phyloP scores from a whole-genome alignment of 2,329 filamentous ascomycete genomes.

The Plectosphaerella cucumerina region DNA sequence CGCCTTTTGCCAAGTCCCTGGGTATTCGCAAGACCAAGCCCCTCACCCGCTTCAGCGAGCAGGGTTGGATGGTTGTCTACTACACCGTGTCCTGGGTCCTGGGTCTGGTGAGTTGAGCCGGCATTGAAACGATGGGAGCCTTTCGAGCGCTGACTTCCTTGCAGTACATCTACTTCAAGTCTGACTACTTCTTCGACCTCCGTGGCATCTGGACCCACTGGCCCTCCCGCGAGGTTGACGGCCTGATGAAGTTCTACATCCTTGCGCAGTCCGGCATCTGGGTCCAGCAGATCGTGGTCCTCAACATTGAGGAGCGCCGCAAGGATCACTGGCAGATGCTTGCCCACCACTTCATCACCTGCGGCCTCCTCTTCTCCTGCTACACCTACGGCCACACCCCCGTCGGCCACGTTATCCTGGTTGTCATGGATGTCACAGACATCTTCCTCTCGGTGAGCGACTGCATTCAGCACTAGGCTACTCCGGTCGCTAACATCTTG shows the following conservation, averaged over 20 bases:
- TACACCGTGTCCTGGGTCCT: conserved; percentile 77
- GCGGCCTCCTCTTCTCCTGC: conserved; percentile 70
- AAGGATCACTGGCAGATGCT: conserved; percentile 98
- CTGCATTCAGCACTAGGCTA: background rate
- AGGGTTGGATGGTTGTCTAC: conserved; percentile 87
- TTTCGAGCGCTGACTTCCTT: conserved; percentile 2
- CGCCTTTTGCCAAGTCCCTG: conserved; percentile 66
- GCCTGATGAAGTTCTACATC: conserved; percentile 82
- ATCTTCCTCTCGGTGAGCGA: conserved; percentile 73
- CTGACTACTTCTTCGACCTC: conserved; percentile 74
- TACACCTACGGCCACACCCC: conserved; percentile 86
- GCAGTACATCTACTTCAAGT: conserved; percentile 76
- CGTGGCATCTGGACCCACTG: conserved; percentile 78
- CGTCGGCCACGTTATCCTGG: conserved; percentile 83
- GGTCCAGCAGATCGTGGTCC: conserved; percentile 89
- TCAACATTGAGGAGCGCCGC: conserved; percentile 88
- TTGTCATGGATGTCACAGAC: conserved; percentile 92
- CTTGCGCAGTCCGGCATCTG: conserved; percentile 88
- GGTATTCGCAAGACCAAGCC: conserved; percentile 76
- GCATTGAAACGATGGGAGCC: background rate
- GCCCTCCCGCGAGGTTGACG: conserved; percentile 71
- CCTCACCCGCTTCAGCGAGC: conserved; percentile 82
- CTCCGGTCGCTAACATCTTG: conserved; percentile 7
- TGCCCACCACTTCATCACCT: conserved; percentile 88
- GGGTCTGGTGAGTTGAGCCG: conserved; percentile 63